Base-by-base conservation (phyloP, 2,329 filamentous ascomycete genomes). In the Fusarium sp. region DNA sequence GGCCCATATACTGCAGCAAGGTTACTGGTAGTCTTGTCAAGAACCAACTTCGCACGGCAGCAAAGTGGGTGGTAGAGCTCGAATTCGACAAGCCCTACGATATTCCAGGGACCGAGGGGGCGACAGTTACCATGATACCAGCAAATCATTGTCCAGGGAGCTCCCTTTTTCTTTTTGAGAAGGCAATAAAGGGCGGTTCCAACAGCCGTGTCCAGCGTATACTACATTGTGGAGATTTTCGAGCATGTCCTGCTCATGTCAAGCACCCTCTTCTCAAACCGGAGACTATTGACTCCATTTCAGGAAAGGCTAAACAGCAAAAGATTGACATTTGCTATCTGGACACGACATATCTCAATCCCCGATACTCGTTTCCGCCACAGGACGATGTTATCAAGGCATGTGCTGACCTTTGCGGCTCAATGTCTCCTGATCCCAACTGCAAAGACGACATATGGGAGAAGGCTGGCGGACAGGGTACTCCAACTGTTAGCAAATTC, bases 101-200 rank as follows among this genome's bases (percentile, higher is more conserved):
- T 61, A 86, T 99, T 1, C 92, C 92, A 0, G 88, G 86, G 8
- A 97, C 93, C 0, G 85, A 90, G 51, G 93, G 93, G 2, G 93
- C 93, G 6, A 85, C 84, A 9, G 93, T 98, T 36, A 97, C 92
- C 2, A 97, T 98, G 92, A 92, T 99, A 29, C 88, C 92, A 3
- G 95, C 95, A 11, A 99, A 99, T 69, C 95, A 99, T 73, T 99
- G 95, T 69, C 95, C 95, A 0, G 95, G 95, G 0, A 97, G 93
- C 70, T 96, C 94, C 0, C 78, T 99, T 1, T 99, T 96, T 70
- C 81, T 99, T 1, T 98, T 97, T 67, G 91, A 97, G 73, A 97
- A 97, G 74, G 77, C 79, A 0, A 77, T 90, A 11, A 85, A 85
- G 2, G 87, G 85, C 65, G 85, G 88, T 1, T 77, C 81, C 12